Evolutionary conservation across 1,284 basidiomycete species (phyloP), one percentile per base, ranked within the genome.

Genomic region (Butyriboletus appendiculatus): DNA sequence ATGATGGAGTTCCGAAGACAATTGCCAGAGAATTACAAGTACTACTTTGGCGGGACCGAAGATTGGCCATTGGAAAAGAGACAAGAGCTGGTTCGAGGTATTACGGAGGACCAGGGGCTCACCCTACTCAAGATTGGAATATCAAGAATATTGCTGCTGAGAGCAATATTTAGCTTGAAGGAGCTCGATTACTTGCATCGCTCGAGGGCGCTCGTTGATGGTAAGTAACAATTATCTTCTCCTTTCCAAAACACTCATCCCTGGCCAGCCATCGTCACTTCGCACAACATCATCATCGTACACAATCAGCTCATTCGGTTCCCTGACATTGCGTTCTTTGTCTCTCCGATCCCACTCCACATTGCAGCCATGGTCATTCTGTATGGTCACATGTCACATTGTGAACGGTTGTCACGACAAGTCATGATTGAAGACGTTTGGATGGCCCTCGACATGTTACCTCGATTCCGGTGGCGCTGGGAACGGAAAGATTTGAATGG

Each of bases 351-450:
- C 56, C 90, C 90, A 28, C 76, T 92, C 34, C 90, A 92, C 67
- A 90, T 92, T 53, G 87, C 90, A 0, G 90, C 90, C 7, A 91
- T 92, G 89, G 87, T 92, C 54, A 91, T 92, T 53, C 76, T 92
- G 11, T 92, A 86, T 65, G 90, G 90, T 0, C 86, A 88, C 64
- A 90, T 90, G 80, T 89, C 86, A 9, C 81, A 82, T 50, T 88
- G 86, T 58, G 81, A 88, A 32, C 79, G 79, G 33, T 77, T 91
- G 20, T 71, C 84, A 1, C 78, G 76, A 32, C 75, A 84, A 52
- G 78, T 82, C 43, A 89, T 87, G 40, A 75, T 89, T 35, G 86
- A 91, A 67, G 90, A 92, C 62, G 81, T 92, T 20, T 88, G 86
- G 82, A 82, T 89, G 70, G 90, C 90, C 37, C 81, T 92, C 24